These are phyloP conservation scores for Periconia digitata DNA, from an alignment of 2,329 filamentous ascomycete species.

Conservation along the genomic window DNA sequence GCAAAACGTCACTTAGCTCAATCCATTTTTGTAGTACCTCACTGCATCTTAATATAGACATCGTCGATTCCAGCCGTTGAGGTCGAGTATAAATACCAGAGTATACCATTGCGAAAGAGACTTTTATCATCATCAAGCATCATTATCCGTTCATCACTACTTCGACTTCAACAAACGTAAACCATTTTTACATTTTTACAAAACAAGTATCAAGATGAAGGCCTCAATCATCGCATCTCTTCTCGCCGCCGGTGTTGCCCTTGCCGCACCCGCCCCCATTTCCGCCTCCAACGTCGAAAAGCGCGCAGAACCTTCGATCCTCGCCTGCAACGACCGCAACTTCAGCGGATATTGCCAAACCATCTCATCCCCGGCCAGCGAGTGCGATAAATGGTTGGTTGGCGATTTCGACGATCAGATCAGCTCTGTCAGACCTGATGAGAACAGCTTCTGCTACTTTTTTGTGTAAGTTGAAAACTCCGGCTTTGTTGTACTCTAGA, in stretches of 20 bases:
- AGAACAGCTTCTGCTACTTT: slow-evolving; percentile 20
- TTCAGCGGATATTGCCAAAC: slow-evolving; percentile 16
- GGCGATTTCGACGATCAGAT: slow-evolving; percentile 13
- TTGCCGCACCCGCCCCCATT: slow-evolving; percentile 9
- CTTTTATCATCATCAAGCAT: not conserved
- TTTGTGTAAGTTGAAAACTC: slow-evolving; percentile 15
- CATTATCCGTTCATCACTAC: not conserved
- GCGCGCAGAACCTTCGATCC: slow-evolving; percentile 8
- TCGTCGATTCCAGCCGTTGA: not conserved
- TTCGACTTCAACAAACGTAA: not conserved
- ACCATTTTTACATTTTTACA: not conserved
- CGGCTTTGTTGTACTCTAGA: not conserved
- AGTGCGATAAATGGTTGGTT: slow-evolving; percentile 10
- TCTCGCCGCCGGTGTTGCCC: slow-evolving; percentile 2
- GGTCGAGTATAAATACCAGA: not conserved
- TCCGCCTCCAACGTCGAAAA: slow-evolving; percentile 8
- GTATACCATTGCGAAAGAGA: not conserved
- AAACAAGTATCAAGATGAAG: not conserved
- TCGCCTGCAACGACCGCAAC: slow-evolving; percentile 17
- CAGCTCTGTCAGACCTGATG: slow-evolving; percentile 12
- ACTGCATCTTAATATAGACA: not conserved
- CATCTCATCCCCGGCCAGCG: slow-evolving; percentile 7
- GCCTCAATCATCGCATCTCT: slow-evolving; percentile 2
- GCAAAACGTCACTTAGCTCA: no score
- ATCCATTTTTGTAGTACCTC: no score